phyloP scores from a whole-genome alignment of 768 basidiomycete genomes.

The Boletus sensibilis region DNA sequence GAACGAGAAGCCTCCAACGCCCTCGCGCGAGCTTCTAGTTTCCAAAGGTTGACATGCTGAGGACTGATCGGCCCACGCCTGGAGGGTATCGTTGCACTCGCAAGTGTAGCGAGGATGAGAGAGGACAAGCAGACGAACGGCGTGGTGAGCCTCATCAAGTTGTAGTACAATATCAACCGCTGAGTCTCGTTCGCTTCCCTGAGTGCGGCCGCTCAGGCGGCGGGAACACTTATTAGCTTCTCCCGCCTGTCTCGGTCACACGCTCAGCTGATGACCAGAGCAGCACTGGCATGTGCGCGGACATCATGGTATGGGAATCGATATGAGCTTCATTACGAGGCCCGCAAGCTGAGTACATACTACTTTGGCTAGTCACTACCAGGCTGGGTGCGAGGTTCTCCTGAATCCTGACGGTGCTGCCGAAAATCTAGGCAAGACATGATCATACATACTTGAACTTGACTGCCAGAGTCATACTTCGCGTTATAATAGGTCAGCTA shows the following conservation, averaged over 20 bases:
- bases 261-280: neutral
- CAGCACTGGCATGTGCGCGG: no score
- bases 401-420: no score
- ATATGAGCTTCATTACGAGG: neutral
- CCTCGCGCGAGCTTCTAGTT: slow-evolving; percentile 36
- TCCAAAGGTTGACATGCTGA: slow-evolving; percentile 68
- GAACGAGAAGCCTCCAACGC: slow-evolving; percentile 15
- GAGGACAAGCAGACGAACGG: slow-evolving; percentile 10
- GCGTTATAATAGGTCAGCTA: no score
- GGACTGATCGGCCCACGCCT: slow-evolving; percentile 38
- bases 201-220: no score
- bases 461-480: no score
- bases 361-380: neutral
- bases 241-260: neutral
- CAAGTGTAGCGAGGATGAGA: slow-evolving; percentile 8
- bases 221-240: no score
- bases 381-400: no score
- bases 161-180: neutral
- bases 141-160: slow-evolving; percentile 18
- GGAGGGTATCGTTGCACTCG: slow-evolving; percentile 10
- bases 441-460: no score
- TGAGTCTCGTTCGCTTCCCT: neutral
- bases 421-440: no score
- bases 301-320: no score
- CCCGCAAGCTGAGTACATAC: neutral